phyloP scores from a whole-genome alignment of 495 filamentous ascomycete genomes.

The Extremus antarcticus region DNA sequence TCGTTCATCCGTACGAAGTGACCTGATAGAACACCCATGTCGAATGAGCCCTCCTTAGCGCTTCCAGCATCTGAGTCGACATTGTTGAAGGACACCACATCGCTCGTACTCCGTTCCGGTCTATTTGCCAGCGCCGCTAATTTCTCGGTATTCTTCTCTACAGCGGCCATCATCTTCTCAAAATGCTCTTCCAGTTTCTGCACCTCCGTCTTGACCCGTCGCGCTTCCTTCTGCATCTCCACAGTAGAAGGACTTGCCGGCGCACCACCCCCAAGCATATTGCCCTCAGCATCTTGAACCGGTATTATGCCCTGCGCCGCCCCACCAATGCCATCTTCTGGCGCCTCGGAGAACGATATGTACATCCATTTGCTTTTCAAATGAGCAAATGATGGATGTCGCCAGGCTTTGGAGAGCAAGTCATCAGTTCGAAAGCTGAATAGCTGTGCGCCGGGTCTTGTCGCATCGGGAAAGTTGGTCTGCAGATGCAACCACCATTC shows the following conservation, averaged over 20 bases:
- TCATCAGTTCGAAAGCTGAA: constrained; percentile 16
- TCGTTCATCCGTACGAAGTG: constrained; percentile 14
- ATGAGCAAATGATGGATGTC: constrained; percentile 11
- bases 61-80: background rate
- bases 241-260: constrained; percentile 3
- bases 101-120: background rate
- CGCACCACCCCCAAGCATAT: constrained; percentile 8
- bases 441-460: constrained; percentile 15
- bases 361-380: constrained; percentile 21
- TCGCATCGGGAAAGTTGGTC: constrained; percentile 5
- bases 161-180: constrained; percentile 16
- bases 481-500: constrained; percentile 17
- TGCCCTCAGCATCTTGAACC: constrained; percentile 13
- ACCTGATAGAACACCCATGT: background rate
- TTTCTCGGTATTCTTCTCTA: constrained; percentile 15
- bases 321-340: constrained; percentile 6
- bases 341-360: constrained; percentile 11
- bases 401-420: constrained; percentile 10
- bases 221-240: constrained; percentile 1
- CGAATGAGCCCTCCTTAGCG: background rate
- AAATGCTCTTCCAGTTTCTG: constrained; percentile 15
- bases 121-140: constrained; percentile 4
- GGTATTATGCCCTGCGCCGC: constrained; percentile 15
- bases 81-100: background rate
- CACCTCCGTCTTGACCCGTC: constrained; percentile 5